Evolutionary conservation across 2,329 filamentous ascomycete species (phyloP).

Genomic region (Hymenoscyphus fructigenus): DNA sequence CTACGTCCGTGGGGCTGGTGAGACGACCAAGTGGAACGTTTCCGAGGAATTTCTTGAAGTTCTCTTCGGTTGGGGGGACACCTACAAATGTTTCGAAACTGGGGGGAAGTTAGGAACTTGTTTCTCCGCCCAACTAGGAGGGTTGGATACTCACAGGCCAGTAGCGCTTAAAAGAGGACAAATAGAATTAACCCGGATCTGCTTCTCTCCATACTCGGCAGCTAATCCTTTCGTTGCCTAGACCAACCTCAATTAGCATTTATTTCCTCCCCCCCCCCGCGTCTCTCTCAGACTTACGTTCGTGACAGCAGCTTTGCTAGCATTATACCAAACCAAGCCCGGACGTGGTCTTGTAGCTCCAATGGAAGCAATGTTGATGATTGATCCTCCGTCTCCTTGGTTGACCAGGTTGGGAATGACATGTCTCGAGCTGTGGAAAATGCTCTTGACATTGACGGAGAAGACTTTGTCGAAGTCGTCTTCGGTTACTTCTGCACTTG

Average conservation of each 20-base stretch:
- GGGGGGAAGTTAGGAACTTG: constrained; percentile 32
- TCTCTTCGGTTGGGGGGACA: constrained; percentile 62
- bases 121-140: not conserved
- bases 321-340: constrained; percentile 68
- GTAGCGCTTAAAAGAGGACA: constrained; percentile 68
- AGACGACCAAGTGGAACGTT: constrained; percentile 55
- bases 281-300: constrained; percentile 43
- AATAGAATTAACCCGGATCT: constrained; percentile 72
- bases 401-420: constrained; percentile 61
- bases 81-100: constrained; percentile 51
- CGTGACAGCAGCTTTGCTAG: constrained; percentile 64
- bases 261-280: not conserved
- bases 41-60: constrained; percentile 53
- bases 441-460: constrained; percentile 66
- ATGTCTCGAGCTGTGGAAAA: constrained; percentile 58
- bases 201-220: constrained; percentile 68
- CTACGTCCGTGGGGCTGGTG: constrained; percentile 63
- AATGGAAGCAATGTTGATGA: constrained; percentile 67
- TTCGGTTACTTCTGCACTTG: constrained; percentile 62
- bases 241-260: not conserved
- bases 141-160: constrained; percentile 44
- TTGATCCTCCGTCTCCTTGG: constrained; percentile 55
- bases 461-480: constrained; percentile 66
- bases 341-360: constrained; percentile 61
- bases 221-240: constrained; percentile 65